Evolutionary conservation across 1,284 basidiomycete genomes (phyloP).

Genomic region (Paramarasmius palmivorus): DNA sequence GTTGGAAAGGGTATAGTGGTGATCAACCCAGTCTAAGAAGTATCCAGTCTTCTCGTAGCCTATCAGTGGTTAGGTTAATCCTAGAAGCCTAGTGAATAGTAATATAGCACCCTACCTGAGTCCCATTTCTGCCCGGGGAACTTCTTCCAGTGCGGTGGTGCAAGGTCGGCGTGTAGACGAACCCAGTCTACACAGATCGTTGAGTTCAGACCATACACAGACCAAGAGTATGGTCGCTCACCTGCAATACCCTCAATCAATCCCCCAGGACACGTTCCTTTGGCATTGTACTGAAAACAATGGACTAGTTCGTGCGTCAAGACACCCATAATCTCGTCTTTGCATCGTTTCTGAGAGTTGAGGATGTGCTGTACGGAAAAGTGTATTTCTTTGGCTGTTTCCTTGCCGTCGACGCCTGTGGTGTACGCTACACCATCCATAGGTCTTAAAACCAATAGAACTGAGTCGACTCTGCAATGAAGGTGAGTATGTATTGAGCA

Average conservation of each 20-base stretch:
- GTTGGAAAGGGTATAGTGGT: not conserved
- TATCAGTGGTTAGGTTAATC: not conserved
- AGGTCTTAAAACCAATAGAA: conserved; percentile 58
- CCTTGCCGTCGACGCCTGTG: conserved; percentile 41
- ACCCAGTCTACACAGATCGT: conserved; percentile 7
- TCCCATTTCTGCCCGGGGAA: no score
- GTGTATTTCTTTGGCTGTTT: conserved; percentile 68
- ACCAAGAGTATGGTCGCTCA: conserved; percentile 25
- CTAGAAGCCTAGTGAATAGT: no score
- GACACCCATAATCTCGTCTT: conserved; percentile 65
- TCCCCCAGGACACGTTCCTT: conserved; percentile 60
- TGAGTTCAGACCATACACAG: not conserved
- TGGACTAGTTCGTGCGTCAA: conserved; percentile 71
- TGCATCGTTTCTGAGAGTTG: conserved; percentile 42
- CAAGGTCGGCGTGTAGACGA: not conserved
- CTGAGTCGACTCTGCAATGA: conserved; percentile 45
- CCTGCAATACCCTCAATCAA: conserved; percentile 76
- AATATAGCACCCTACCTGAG: no score
- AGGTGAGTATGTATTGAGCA: conserved; percentile 11
- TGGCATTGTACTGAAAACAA: conserved; percentile 69
- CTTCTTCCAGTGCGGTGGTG: conserved; percentile 2
- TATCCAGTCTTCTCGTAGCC: conserved; percentile 1
- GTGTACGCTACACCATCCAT: conserved; percentile 73
- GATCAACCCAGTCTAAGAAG: conserved; percentile 1
- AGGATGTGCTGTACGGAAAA: conserved; percentile 64